Base-by-base conservation (phyloP, 345 rosid genomes). In the Gossypium turneri region DNA sequence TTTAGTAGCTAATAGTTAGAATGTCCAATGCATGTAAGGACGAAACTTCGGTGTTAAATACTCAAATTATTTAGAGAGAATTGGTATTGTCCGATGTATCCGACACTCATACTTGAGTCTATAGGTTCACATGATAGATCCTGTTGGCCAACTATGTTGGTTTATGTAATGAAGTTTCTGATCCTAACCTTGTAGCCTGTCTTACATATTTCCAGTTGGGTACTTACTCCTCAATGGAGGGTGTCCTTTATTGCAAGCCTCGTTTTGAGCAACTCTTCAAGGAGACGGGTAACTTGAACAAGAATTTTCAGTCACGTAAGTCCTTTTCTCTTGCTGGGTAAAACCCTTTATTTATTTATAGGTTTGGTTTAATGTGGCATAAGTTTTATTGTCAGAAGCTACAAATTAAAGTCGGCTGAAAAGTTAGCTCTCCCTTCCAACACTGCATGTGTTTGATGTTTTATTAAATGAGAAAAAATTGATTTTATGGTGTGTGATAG, bases 191-290 rank as follows among this genome's bases (percentile, higher is more conserved):
- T 76, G 76, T n/a, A 16, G 44, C 66, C 22, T 76, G 34, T 69
- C 75, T 75, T 75, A 12, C 50, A 34, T 81, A 73, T 74, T 82
- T 72, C 75, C 90, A 96, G 97, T 88, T 93, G 81, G 87, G 98
- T 77, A 96, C 88, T 62, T 96, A 91, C 83, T 91, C 95, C 75
- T 96, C 99, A 0, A 96, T 93, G 99, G 99, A 93, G 82, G 97
- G 97, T 79, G 95, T 96, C 66, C 76, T 96, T 61, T 96, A 93
- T 76, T 95, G 99, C 71, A 91, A 87, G 87, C 98, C 99, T 77
- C 99, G 90, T 77, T 93, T 91, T 77, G 99, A 92, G 86, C 99
- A 93, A 82, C 91, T 96, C 71, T 96, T 93, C 87, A 96, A 90
- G 87, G 99, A 93, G 84, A 71, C 92, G 12, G 97, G 98, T 43